A percentile compares a stretch with the other conserved stretches of the same genome.
Conservation (phyloP, 441 rosid species). For the Kokia cookei region DNA sequence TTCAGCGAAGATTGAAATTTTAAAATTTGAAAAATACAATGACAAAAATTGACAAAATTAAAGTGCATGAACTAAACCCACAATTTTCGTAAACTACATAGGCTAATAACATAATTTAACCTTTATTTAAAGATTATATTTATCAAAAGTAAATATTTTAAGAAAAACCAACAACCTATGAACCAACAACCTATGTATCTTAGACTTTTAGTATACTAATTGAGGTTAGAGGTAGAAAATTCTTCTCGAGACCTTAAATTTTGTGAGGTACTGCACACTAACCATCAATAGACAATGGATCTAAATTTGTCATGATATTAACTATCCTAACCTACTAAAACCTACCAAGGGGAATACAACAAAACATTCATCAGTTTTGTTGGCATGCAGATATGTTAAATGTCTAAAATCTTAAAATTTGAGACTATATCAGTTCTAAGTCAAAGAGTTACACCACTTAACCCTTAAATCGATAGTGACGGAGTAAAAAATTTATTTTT, state of each 20-base stretch:
- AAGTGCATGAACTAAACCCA: too few species aligned
- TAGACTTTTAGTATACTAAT: too few species aligned
- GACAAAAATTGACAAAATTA: too few species aligned
- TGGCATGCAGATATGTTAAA: not conserved
- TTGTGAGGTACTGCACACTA: not conserved
- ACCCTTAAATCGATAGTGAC: not conserved
- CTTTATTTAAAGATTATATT: too few species aligned
- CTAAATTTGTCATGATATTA: not conserved
- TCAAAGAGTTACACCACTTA: not conserved
- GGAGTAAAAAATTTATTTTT: too few species aligned
- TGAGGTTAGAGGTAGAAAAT: not conserved
- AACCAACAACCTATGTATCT: too few species aligned
- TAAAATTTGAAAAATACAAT: too few species aligned
- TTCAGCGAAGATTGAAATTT: too few species aligned
- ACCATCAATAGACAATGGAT: not conserved
- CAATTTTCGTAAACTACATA: too few species aligned
- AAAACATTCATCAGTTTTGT: not conserved
- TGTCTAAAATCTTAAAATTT: not conserved
- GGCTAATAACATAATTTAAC: too few species aligned
- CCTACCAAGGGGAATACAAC: not conserved
- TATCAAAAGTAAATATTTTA: too few species aligned
- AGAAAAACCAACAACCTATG: too few species aligned
- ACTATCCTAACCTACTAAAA: not conserved
- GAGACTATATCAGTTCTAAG: not conserved
- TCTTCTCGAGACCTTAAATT: not conserved